phyloP scores from a whole-genome alignment of 2,329 filamentous ascomycete species.

The Cadophora malorum region DNA sequence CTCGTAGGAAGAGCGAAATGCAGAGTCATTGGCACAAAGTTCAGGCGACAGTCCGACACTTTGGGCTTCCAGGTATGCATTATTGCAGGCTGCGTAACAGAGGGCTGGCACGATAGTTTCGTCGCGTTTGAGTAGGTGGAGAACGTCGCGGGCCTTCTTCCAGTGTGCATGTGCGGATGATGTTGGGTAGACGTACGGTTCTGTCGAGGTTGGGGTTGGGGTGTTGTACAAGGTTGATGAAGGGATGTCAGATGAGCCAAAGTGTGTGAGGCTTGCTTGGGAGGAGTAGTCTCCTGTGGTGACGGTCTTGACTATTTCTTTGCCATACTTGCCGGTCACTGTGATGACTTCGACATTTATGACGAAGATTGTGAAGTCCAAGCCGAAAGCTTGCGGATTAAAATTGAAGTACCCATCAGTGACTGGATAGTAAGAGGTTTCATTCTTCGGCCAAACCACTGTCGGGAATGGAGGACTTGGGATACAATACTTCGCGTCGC shows the following conservation, averaged over 20 bases:
- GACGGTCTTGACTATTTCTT: slow-evolving; percentile 48
- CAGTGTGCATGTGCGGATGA: slow-evolving; percentile 12
- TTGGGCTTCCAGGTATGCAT: slow-evolving; percentile 54
- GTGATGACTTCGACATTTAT: slow-evolving; percentile 49
- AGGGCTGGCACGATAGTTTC: slow-evolving; percentile 49
- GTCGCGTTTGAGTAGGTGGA: slow-evolving; percentile 48
- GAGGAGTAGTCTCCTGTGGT: slow-evolving; percentile 63
- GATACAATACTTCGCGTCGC: slow-evolving; percentile 50
- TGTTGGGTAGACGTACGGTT: slow-evolving; percentile 10
- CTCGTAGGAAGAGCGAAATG: slow-evolving; percentile 49
- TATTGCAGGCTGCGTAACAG: slow-evolving; percentile 62
- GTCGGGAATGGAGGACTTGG: slow-evolving; percentile 42
- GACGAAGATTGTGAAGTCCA: slow-evolving; percentile 67
- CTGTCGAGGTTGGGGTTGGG: background rate
- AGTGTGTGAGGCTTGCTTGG: slow-evolving; percentile 56
- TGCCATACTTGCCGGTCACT: slow-evolving; percentile 35
- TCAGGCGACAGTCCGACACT: slow-evolving; percentile 52
- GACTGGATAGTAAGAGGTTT: slow-evolving; percentile 59
- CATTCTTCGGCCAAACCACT: slow-evolving; percentile 51
- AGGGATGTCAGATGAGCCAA: slow-evolving; percentile 26
- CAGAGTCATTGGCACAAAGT: slow-evolving; percentile 54
- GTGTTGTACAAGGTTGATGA: slow-evolving; percentile 12
- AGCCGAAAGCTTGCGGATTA: slow-evolving; percentile 65
- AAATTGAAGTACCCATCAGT: slow-evolving; percentile 68
- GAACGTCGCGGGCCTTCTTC: background rate